Base-by-base conservation (phyloP, 2,329 filamentous ascomycete species). In the Rhynchosporium agropyri region DNA sequence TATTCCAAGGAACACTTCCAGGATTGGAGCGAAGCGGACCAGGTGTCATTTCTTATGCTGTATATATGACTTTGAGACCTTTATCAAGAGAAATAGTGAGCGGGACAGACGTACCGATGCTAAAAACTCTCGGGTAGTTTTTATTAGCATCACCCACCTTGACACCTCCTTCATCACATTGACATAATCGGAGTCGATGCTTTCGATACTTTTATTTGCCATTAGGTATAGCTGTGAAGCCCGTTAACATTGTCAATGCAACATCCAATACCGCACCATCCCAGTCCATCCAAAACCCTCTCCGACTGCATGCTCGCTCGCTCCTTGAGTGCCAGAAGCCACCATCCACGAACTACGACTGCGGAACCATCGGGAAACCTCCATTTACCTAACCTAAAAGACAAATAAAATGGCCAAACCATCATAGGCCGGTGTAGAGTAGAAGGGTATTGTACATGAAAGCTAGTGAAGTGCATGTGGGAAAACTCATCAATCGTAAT, bases 381-480 rank as follows among this genome's bases (percentile, higher is more conserved):
- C 53, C 36, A 42, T 28, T 36, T 20, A 43, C 36, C 15, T 56
- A 31, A 5, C 4, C 9, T 31, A 43, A 43, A 28, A 29, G 43
- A 56, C 36, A 42, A 56, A 42, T 13, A 33, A 43, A 40, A 55
- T 42, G 20, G 36, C 53, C 40, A 56, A 56, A 56, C 26, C 42
- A 56, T 56, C 53, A 63, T 60, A 46, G 43, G 66, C 63, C 69
- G 63, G 56, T 59, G 65, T 63, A 54, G 58, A 66, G 55, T 60
- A 66, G 54, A 65, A 67, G 63, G 66, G 57, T 71, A 71, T 61
- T 69, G 63, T 71, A 71, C 68, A 71, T 59, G 40, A 62, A 58
- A 57, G 54, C 20, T 43, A 61, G 62, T 46, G 58, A 58, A 53
- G 63, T 61, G 60, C 61, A 65, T 65, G 58, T 65, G 61, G 38